Base-by-base conservation (phyloP, 805 yeast species). In the Suhomyces sp. region DNA sequence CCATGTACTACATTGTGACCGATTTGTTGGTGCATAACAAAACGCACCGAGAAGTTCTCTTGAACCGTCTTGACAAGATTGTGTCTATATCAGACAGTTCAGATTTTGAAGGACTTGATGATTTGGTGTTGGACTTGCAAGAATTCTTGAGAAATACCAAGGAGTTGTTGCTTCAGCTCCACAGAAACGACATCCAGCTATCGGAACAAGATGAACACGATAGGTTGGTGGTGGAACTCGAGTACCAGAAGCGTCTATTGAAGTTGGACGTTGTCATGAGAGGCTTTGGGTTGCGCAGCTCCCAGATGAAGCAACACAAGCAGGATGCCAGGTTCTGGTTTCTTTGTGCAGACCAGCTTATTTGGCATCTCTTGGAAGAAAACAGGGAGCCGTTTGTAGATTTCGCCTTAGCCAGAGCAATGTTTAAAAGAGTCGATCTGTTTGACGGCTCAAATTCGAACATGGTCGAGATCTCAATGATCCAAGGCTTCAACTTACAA, bases 401-500 rank as follows among this genome's bases (percentile, higher is more conserved):
- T 58, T 72, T 90, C 50, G 84, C 86, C 0, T 62, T 92, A 12
- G 84, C 85, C 0, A 77, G 80, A 29, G 79, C 87, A 2, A 72
- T 72, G 25, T 89, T 85, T 66, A 71, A 80, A 44, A 73, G 96
- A 49, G 61, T 85, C 4, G 89, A 85, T 45, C 75, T 83, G 10
- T 67, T 82, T 1, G 87, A 84, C 61, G 87, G 91, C 2, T 82
- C 88, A 22, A 86, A 87, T 54, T 66, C 75, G 17, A 90, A 89
- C 61, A 68, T 76, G 10, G 68, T 88, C 4, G 79, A 76, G 41
- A 75, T 92, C 15, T 76, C 77, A 3, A 77, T 81, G 72, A 68
- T 92, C 53, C 89, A 86, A 59, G 90, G 88, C 0, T 78, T 85
- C 59, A 89, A 89, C 61, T 67, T 87, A 49, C 82, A 80, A 50